These are phyloP conservation scores for Coemansia sp. DNA, from an alignment of 192 early-diverging fungal species.

Conservation along the genomic window DNA sequence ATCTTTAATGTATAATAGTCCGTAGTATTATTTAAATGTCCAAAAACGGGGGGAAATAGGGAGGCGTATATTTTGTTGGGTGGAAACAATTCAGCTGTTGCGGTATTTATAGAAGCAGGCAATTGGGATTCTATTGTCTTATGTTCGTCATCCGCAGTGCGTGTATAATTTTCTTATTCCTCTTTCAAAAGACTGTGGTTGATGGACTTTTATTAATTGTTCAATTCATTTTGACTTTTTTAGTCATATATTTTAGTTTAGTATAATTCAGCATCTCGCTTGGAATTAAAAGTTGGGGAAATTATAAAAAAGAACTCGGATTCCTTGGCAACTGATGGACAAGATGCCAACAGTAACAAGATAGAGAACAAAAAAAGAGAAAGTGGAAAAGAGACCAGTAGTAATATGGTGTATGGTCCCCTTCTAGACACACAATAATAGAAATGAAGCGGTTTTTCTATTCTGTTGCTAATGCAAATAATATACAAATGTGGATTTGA, in stretches of 20 bases:
- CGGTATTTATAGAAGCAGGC: not conserved
- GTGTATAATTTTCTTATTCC: not conserved
- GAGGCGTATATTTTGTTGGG: not conserved
- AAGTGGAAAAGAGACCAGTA: conserved; percentile 2
- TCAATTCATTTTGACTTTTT: conserved; percentile 4
- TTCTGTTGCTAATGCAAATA: not conserved
- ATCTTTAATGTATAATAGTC: conserved; percentile 5
- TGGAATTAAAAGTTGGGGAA: no score
- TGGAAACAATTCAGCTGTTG: not conserved
- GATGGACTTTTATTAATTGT: not conserved
- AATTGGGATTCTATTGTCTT: not conserved
- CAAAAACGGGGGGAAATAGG: not conserved
- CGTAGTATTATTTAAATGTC: not conserved
- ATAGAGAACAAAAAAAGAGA: no score
- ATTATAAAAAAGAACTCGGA: not conserved
- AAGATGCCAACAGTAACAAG: no score
- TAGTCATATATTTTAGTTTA: not conserved
- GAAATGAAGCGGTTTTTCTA: no score
- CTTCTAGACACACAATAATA: not conserved
- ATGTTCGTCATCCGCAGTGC: conserved; percentile 4
- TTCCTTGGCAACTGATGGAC: no score
- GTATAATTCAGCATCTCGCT: no score
- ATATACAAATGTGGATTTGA: not conserved
- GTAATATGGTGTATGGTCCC: not conserved
- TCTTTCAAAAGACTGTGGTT: not conserved